Percentiles rank a stretch among this genome's conserved stretches.
These are phyloP conservation scores for Ustilago nuda DNA, from an alignment of 1,284 basidiomycete species.

Conservation along the genomic window DNA sequence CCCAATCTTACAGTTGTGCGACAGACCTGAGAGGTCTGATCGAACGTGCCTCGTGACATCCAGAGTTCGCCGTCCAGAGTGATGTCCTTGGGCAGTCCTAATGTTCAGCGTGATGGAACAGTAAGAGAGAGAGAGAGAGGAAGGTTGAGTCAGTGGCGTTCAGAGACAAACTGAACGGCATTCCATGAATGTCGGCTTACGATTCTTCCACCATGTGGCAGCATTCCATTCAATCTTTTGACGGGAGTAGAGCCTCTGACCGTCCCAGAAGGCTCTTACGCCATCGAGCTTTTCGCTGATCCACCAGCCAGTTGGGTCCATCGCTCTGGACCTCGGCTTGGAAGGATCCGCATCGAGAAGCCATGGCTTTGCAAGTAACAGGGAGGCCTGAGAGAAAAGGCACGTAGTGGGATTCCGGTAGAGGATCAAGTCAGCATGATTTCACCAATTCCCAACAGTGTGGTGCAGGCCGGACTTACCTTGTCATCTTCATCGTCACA, in stretches of 20 bases:
- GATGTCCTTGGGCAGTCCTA: slow-evolving; percentile 75
- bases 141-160: neutral
- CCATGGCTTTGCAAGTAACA: slow-evolving; percentile 76
- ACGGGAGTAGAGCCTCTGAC: slow-evolving; percentile 74
- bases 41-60: slow-evolving; percentile 58
- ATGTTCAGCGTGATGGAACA: neutral
- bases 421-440: neutral
- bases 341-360: slow-evolving; percentile 72
- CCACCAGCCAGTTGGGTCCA: slow-evolving; percentile 77
- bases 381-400: slow-evolving; percentile 25
- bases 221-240: slow-evolving; percentile 76
- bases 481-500: slow-evolving; percentile 27
- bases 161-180: neutral
- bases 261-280: slow-evolving; percentile 75
- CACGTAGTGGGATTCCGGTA: neutral
- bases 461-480: slow-evolving; percentile 11
- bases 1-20: slow-evolving; percentile 56
- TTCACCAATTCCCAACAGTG: neutral
- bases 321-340: slow-evolving; percentile 33
- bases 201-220: slow-evolving; percentile 75
- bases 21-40: slow-evolving; percentile 49
- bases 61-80: slow-evolving; percentile 75
- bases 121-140: neutral
- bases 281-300: slow-evolving; percentile 74
- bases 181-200: slow-evolving; percentile 68